Base-by-base conservation (phyloP, 2,329 filamentous ascomycete species). In the Cladophialophora bantiana region DNA sequence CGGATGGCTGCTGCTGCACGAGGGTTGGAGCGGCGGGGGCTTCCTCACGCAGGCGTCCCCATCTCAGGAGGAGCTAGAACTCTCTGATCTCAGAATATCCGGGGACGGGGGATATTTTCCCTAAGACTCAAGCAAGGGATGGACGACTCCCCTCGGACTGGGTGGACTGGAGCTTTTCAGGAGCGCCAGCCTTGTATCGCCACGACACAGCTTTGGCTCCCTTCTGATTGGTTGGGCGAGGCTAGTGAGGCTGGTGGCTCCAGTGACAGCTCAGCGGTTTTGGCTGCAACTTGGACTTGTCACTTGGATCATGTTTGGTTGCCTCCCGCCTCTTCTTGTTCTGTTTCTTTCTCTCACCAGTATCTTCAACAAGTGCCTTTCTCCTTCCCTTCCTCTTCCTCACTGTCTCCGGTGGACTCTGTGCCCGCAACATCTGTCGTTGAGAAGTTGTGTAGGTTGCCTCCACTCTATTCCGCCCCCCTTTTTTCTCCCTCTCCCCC, bases 231-330 rank as follows among this genome's bases (percentile, higher is more conserved):
- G 60, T 50, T 18, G 45, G 45, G 26, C 20, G 18, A 26, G 26
- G 26, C 57, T 36, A 42, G 55, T 18, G 15, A 35, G 34, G 52
- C 53, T 55, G 31, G 31, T 12, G 53, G 53, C 35, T 35, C 50
- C 60, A 56, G 60, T 62, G 60, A 62, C 60, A 62, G 56, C 60
- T 62, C 60, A 62, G 45, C 45, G 36, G 36, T 26, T 26, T 26
- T 26, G 26, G 36, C 36, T 18, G 45, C 20, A 26, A 26, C 20
- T 50, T 10, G 42, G n/a, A 48, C 10, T 4, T 50, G 9, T 50
- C 18, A 6, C 9, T 31, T 5, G 26, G 26, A 26, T 26, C 35
- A 40, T 60, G 42, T 60, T 20, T 53, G 18, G 26, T 15, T 60
- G 57, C 31, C 40, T 50, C 38, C 58, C 58, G n/a, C 58, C 38